A percentile compares a stretch with the other conserved stretches of the same genome.
Conservation (phyloP, 1,284 basidiomycete genomes). For the Neonothopanus nambi region DNA sequence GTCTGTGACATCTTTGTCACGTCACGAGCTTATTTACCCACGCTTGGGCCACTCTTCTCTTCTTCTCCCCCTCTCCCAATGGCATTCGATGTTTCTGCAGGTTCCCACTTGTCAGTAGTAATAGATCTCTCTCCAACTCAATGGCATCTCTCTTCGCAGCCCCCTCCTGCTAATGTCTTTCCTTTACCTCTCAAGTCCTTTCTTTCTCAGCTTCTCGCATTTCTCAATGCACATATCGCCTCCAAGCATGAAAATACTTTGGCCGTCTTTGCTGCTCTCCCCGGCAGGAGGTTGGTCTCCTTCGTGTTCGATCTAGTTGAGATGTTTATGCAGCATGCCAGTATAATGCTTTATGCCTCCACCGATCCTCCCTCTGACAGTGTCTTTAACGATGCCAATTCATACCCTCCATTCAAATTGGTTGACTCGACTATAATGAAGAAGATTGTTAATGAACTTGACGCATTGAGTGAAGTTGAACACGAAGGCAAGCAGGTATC, state of each 20-base stretch:
- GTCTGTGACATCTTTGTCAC: not conserved
- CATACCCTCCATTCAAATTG: conserved; percentile 79
- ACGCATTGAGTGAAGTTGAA: conserved; percentile 45
- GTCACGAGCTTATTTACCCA: not conserved
- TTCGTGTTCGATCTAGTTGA: conserved; percentile 6
- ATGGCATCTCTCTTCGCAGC: conserved; percentile 68
- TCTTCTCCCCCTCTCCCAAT: too few relatives aligned
- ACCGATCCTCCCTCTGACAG: conserved; percentile 45
- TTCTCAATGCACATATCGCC: conserved; percentile 92
- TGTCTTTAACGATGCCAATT: conserved; percentile 65
- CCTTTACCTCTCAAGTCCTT: conserved; percentile 68
- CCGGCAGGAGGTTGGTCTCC: conserved; percentile 68
- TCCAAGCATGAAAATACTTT: conserved; percentile 90
- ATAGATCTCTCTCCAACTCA: conserved; percentile 82
- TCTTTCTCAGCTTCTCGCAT: conserved; percentile 82
- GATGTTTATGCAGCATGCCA: conserved; percentile 30
- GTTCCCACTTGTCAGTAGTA: conserved; percentile 77
- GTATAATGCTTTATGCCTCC: conserved; percentile 76
- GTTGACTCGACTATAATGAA: conserved; percentile 70
- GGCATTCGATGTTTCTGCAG: not conserved
- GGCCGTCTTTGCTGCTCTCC: conserved; percentile 88
- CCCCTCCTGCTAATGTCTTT: conserved; percentile 36
- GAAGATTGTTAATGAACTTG: conserved; percentile 63
- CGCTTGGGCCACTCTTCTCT: conserved; percentile 17
- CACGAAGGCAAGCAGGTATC: conserved; percentile 54